Conservation (phyloP, 345 rosid genomes). For the Murraya koenigii region DNA sequence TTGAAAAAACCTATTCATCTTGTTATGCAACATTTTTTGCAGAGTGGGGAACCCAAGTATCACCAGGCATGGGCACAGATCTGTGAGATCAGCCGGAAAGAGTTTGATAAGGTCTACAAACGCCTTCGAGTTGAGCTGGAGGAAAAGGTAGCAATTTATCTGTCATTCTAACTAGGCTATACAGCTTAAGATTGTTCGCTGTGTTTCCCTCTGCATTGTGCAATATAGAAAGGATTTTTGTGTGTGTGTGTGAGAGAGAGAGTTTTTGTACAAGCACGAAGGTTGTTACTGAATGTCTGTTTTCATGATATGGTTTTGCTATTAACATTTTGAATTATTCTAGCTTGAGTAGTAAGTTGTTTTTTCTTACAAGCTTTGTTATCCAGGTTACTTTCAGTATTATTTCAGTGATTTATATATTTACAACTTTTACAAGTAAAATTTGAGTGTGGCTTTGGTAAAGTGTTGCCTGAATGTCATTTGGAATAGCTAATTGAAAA, state of each 20-base stretch:
- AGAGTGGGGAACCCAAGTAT: constrained; percentile 86
- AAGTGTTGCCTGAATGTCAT: neutral
- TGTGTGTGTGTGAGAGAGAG: neutral
- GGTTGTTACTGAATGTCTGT: neutral
- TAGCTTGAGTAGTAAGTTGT: neutral
- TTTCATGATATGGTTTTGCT: neutral
- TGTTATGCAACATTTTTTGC: constrained; percentile 9
- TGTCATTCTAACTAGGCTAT: neutral
- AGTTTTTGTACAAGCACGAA: neutral
- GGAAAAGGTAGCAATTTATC: constrained; percentile 60
- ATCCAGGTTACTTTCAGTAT: neutral
- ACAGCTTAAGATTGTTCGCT: neutral
- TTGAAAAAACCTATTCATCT: neutral
- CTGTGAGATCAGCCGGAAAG: constrained; percentile 72
- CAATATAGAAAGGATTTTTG: neutral
- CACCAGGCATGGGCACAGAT: constrained; percentile 82
- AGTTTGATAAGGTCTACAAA: constrained; percentile 77
- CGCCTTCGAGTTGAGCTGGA: constrained; percentile 77
- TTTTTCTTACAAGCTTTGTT: neutral
- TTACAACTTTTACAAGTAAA: neutral
- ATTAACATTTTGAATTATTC: neutral
- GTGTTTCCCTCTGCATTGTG: neutral
- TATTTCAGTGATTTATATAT: neutral
- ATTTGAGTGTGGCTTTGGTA: neutral
- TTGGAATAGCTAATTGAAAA: neutral